Conservation (phyloP, 345 rosid species). For the Gossypium bickii region DNA sequence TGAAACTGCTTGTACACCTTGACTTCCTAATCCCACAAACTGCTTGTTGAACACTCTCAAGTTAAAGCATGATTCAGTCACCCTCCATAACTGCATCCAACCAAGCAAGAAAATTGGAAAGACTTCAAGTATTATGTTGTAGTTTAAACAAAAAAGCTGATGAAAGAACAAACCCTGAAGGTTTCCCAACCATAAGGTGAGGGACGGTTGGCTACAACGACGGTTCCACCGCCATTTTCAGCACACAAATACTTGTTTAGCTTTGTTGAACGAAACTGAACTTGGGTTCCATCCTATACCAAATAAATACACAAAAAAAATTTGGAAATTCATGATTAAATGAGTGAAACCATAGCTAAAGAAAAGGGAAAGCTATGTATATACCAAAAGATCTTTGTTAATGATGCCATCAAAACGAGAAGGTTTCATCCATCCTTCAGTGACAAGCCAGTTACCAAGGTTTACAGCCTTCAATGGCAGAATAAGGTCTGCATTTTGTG, state of each 20-base stretch:
- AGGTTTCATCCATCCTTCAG: conserved; percentile 38
- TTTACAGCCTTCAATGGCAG: conserved; percentile 33
- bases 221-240: conserved; percentile 31
- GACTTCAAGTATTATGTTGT: too few relatives aligned
- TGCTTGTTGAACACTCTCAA: conserved; percentile 24
- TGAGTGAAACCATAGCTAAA: background rate
- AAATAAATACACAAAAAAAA: background rate
- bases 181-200: conserved; percentile 34
- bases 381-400: conserved; percentile 38
- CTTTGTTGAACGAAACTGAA: conserved; percentile 30
- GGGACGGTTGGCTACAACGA: conserved; percentile 23
- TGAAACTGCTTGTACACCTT: conserved; percentile 34
- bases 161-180: conserved; percentile 26
- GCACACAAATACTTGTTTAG: conserved; percentile 22
- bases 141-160: background rate
- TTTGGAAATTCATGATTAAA: background rate
- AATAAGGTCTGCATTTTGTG: background rate
- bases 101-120: background rate
- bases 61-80: conserved; percentile 8
- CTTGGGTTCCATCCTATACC: conserved; percentile 39
- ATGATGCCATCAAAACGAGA: conserved; percentile 29
- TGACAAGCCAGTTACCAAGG: conserved; percentile 38
- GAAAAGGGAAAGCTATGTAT: background rate
- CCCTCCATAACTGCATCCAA: conserved; percentile 28
- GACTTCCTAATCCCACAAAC: conserved; percentile 40